Conservation (phyloP, 371 early-diverging fungal genomes). For the Caulochytrium protostelioides region DNA sequence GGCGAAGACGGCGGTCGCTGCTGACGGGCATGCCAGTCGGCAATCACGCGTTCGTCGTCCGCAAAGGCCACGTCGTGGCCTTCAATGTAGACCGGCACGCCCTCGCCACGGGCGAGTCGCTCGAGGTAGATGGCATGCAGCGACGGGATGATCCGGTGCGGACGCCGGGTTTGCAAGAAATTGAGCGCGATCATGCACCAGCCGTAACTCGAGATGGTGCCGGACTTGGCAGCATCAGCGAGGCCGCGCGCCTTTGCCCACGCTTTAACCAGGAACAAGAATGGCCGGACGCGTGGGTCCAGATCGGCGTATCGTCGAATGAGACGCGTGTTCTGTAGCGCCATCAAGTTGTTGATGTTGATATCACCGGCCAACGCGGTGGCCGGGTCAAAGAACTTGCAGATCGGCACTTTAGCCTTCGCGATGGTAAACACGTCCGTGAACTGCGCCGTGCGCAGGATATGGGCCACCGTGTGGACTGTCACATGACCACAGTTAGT, state of each 20-base stretch:
- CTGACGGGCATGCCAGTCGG: too few relatives aligned
- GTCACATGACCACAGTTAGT: too few relatives aligned
- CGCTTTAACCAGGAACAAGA: conserved; percentile 53
- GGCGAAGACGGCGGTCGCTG: too few relatives aligned
- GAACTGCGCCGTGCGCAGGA: too few relatives aligned
- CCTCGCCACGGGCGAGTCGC: too few relatives aligned
- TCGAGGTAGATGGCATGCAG: conserved; percentile 37
- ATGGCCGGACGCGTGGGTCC: conserved; percentile 53
- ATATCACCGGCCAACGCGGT: conserved; percentile 52
- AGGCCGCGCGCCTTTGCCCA: conserved; percentile 54
- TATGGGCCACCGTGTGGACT: too few relatives aligned
- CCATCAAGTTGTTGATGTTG: conserved; percentile 58
- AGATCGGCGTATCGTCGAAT: conserved; percentile 49
- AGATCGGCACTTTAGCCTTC: conserved; percentile 36
- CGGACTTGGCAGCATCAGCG: conserved; percentile 60
- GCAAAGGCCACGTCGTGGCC: too few relatives aligned
- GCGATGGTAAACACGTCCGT: conserved; percentile 13
- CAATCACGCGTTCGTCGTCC: too few relatives aligned
- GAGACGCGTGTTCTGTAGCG: conserved; percentile 52
- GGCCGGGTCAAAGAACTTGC: conserved; percentile 38
- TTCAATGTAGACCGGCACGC: too few relatives aligned
- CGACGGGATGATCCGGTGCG: conserved; percentile 66
- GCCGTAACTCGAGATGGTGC: conserved; percentile 77
- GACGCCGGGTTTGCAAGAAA: conserved; percentile 69
- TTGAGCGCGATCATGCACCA: conserved; percentile 76